phyloP scores from a whole-genome alignment of 73 alveolate species.

The Stentor coeruleus region DNA sequence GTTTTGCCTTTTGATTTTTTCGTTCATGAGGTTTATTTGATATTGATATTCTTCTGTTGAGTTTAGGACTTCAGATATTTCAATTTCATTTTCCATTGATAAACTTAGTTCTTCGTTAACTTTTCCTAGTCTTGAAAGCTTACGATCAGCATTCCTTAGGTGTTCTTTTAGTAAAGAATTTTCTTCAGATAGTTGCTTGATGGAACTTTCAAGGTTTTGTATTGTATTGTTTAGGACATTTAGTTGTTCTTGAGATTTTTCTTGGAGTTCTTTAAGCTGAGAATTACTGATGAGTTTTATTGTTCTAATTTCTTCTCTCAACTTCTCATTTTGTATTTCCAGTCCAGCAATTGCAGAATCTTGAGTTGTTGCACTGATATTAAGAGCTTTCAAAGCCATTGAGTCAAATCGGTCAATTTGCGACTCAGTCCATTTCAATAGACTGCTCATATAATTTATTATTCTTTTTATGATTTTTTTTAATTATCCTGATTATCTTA shows the following conservation, averaged over 20 bases:
- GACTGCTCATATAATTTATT: not conserved
- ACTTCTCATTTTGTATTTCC: not conserved
- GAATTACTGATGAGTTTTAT: not conserved
- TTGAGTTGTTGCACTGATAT: not conserved
- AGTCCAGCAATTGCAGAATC: not conserved
- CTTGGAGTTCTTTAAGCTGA: not conserved
- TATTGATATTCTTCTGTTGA: not conserved
- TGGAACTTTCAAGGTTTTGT: not conserved
- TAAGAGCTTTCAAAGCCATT: not conserved
- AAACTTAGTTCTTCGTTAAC: slow-evolving; percentile 1
- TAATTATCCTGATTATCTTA: too few species aligned
- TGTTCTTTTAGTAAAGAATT: slow-evolving; percentile 11
- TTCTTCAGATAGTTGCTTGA: not conserved
- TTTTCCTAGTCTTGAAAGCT: not conserved
- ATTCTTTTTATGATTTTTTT: too few species aligned
- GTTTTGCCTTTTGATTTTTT: not conserved
- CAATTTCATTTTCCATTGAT: not conserved
- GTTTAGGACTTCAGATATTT: slow-evolving; percentile 4
- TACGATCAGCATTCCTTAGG: slow-evolving; percentile 15
- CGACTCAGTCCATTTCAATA: slow-evolving; percentile 18
- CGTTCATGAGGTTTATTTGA: not conserved
- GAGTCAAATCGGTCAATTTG: slow-evolving; percentile 7
- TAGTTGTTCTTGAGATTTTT: not conserved
- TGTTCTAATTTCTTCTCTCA: not conserved
- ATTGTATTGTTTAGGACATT: not conserved